phyloP scores from a whole-genome alignment of 495 filamentous ascomycete species.

The Amniculicola lignicola region DNA sequence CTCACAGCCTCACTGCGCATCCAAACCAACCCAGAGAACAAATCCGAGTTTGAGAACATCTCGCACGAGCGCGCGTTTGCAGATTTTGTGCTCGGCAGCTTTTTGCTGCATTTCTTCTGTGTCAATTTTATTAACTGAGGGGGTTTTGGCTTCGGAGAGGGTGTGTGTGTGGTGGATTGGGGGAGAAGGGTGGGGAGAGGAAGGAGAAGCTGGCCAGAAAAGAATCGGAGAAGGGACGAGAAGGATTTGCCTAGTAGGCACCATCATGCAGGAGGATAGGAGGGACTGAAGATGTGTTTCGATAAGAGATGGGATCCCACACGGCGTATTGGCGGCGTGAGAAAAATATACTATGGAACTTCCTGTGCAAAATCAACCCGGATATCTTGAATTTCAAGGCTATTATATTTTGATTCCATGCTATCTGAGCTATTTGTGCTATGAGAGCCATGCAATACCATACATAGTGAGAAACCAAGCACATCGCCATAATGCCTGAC shows the following conservation, averaged over 20 bases:
- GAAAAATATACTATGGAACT: conserved; percentile 7
- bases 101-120: conserved; percentile 98
- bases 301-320: no score
- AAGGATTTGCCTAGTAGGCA: no score
- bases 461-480: no score
- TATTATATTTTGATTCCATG: no score
- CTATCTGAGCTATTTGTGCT: no score
- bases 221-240: neutral
- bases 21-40: conserved; percentile 79
- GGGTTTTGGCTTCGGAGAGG: neutral
- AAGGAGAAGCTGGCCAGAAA: neutral
- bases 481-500: no score
- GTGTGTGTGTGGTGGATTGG: neutral
- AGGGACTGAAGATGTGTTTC: no score
- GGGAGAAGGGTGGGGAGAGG: neutral
- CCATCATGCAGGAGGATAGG: no score
- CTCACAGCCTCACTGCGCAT: conserved; percentile 87
- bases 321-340: conserved; percentile 1
- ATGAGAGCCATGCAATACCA: no score
- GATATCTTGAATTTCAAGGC: conserved; percentile 6
- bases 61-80: conserved; percentile 87
- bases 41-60: conserved; percentile 62
- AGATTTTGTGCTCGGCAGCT: conserved; percentile 89
- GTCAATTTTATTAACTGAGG: conserved; percentile 92
- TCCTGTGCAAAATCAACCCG: conserved; percentile 21